phyloP scores from a whole-genome alignment of 768 basidiomycete species.

The Coprinopsis sp. region DNA sequence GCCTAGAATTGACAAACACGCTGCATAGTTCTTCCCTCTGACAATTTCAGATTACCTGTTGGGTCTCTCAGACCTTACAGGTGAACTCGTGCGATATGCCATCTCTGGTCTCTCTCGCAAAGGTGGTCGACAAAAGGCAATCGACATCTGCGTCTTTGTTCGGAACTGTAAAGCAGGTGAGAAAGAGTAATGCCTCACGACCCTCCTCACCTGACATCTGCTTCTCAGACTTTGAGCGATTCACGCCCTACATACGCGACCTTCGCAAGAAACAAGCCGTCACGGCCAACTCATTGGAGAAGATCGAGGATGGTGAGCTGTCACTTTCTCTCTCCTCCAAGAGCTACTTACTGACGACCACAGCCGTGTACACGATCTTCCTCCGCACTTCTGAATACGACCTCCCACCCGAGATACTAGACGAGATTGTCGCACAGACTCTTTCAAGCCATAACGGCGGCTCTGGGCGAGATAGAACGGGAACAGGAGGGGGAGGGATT shows the following conservation, averaged over 20 bases:
- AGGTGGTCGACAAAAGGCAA: constrained; percentile 60
- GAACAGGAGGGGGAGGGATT: background rate
- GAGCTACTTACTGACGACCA: constrained; percentile 8
- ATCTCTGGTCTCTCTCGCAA: constrained; percentile 74
- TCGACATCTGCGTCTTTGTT: constrained; percentile 65
- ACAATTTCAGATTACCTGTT: constrained; percentile 84
- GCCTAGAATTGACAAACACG: constrained; percentile 7
- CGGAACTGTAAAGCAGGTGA: constrained; percentile 67
- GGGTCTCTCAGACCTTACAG: constrained; percentile 90
- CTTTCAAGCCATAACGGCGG: constrained; percentile 29
- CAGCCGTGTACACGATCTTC: constrained; percentile 70
- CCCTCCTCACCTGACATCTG: background rate
- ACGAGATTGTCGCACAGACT: constrained; percentile 58
- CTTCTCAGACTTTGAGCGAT: constrained; percentile 63
- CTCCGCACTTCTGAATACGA: constrained; percentile 74
- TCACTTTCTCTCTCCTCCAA: background rate
- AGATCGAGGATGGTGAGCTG: constrained; percentile 84
- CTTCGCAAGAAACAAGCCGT: constrained; percentile 86
- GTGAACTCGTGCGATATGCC: constrained; percentile 94
- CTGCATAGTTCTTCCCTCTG: constrained; percentile 65
- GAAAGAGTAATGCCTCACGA: constrained; percentile 12
- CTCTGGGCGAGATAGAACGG: background rate
- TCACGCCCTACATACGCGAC: constrained; percentile 65
- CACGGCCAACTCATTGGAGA: constrained; percentile 82
- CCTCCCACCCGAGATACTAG: constrained; percentile 59